Conservation (phyloP, 345 rosid species). For the Hypericum perforatum region DNA sequence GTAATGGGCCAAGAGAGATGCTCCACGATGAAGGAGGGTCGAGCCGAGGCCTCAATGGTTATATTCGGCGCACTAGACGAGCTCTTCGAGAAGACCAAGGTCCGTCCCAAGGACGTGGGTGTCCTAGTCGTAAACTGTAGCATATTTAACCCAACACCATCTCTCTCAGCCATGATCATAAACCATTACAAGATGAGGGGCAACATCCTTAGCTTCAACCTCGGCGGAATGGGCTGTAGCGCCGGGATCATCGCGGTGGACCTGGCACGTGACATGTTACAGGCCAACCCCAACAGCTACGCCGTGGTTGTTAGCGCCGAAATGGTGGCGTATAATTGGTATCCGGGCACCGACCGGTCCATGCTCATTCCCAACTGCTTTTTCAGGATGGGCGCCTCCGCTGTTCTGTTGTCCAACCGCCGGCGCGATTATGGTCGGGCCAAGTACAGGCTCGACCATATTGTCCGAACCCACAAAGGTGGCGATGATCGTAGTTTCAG, state of each 20-base stretch:
- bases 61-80: slow-evolving; percentile 44
- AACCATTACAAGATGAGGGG: slow-evolving; percentile 41
- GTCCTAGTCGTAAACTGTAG: slow-evolving; percentile 44
- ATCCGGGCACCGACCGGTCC: slow-evolving; percentile 45
- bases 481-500: slow-evolving; percentile 26
- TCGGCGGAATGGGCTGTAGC: slow-evolving; percentile 50
- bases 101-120: slow-evolving; percentile 36
- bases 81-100: slow-evolving; percentile 26
- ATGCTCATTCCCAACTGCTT: slow-evolving; percentile 51
- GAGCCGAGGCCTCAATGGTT: slow-evolving; percentile 41
- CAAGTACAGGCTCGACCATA: slow-evolving; percentile 41
- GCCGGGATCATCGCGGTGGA: slow-evolving; percentile 38
- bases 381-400: slow-evolving; percentile 54
- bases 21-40: slow-evolving; percentile 35
- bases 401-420: slow-evolving; percentile 41
- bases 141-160: slow-evolving; percentile 42
- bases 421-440: slow-evolving; percentile 36
- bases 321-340: slow-evolving; percentile 41
- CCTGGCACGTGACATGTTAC: slow-evolving; percentile 37
- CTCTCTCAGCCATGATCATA: slow-evolving; percentile 41
- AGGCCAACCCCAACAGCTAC: slow-evolving; percentile 27
- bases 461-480: slow-evolving; percentile 47
- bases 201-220: slow-evolving; percentile 36
- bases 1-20: slow-evolving; percentile 23
- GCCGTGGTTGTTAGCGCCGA: slow-evolving; percentile 25